Evolutionary conservation across 73 alveolate species (phyloP).

Genomic region (Tetrahymena thermophila): DNA sequence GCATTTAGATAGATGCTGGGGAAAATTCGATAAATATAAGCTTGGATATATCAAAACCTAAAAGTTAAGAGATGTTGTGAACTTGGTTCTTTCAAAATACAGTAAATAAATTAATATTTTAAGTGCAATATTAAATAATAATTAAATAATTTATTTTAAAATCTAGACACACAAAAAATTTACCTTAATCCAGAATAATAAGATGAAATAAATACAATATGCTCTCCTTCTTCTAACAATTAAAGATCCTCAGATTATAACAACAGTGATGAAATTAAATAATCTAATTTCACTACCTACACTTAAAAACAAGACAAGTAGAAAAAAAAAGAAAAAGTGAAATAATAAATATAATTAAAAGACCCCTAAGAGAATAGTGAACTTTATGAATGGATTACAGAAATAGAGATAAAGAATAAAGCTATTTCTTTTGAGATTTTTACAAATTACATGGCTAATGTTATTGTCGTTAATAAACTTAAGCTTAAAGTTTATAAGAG

Average conservation of each 20-base stretch:
- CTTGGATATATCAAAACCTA: background rate
- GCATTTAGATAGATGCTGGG: background rate
- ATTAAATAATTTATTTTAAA: too few relatives aligned
- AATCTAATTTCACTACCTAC: too few relatives aligned
- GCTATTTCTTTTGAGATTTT: background rate
- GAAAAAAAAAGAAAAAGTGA: background rate
- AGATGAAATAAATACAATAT: background rate
- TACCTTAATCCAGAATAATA: too few relatives aligned
- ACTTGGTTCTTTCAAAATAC: background rate
- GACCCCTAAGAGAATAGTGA: background rate
- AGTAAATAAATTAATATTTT: background rate
- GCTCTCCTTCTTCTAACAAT: too few relatives aligned
- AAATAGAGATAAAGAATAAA: background rate
- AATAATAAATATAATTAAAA: too few relatives aligned
- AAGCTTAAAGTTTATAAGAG: too few relatives aligned
- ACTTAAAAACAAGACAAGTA: too few relatives aligned
- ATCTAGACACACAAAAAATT: background rate
- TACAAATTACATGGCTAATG: background rate
- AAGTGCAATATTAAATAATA: background rate
- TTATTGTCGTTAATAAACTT: too few relatives aligned
- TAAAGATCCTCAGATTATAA: too few relatives aligned
- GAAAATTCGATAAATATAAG: background rate
- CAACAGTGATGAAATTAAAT: too few relatives aligned
- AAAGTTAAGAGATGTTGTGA: background rate
- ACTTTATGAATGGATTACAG: background rate